These are phyloP conservation scores for Chytriomyces hyalinus DNA, from an alignment of 192 early-diverging fungal species.

Conservation along the genomic window DNA sequence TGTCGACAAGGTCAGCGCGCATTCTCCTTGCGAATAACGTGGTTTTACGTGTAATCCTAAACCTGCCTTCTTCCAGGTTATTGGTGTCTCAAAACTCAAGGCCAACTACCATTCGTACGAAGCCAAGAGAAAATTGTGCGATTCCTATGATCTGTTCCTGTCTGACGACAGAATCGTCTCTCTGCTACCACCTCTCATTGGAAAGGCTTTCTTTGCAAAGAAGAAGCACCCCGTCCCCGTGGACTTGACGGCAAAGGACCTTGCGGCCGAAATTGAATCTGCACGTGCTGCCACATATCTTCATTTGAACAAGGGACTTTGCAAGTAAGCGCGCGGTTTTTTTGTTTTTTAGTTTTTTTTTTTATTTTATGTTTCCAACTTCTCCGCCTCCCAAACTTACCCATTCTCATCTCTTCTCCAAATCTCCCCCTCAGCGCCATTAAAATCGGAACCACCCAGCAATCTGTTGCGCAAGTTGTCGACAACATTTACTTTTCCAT, in stretches of 20 bases:
- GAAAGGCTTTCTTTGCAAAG: slow-evolving; percentile 80
- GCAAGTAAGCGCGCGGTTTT: slow-evolving; percentile 64
- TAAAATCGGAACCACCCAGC: slow-evolving; percentile 71
- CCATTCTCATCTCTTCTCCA: neutral
- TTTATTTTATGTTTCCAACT: neutral
- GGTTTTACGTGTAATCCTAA: neutral
- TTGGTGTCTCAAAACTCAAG: slow-evolving; percentile 78
- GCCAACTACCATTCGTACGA: slow-evolving; percentile 82
- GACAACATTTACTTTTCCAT: slow-evolving; percentile 79
- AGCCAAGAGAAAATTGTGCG: slow-evolving; percentile 74
- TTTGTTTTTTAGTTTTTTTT: slow-evolving; percentile 21
- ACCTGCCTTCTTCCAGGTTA: slow-evolving; percentile 56
- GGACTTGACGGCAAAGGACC: slow-evolving; percentile 62
- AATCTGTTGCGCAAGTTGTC: slow-evolving; percentile 63
- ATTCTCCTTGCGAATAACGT: neutral
- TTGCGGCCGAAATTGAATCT: slow-evolving; percentile 66
- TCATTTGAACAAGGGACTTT: slow-evolving; percentile 61
- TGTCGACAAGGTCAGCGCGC: slow-evolving; percentile 62
- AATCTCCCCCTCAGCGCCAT: slow-evolving; percentile 59
- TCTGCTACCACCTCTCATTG: slow-evolving; percentile 77
- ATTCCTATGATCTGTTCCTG: slow-evolving; percentile 84
- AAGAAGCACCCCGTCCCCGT: slow-evolving; percentile 86
- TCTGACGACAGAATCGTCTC: slow-evolving; percentile 82
- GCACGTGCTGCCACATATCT: slow-evolving; percentile 67
- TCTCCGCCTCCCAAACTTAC: neutral